Evolutionary conservation across 345 rosid species (phyloP).

Genomic region (Citrus australasica): DNA sequence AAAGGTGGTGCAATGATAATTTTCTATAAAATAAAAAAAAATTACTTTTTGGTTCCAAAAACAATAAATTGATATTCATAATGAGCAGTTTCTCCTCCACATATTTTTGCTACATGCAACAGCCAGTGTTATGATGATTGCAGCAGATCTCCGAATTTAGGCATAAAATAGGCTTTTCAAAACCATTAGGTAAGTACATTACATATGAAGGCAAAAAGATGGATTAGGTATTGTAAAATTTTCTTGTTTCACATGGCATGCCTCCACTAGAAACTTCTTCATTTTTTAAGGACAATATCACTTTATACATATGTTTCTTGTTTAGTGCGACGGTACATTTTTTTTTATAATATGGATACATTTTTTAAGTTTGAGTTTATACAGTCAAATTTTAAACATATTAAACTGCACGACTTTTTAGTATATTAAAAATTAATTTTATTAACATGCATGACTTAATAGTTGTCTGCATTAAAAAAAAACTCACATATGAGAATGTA

Average conservation of each 20-base stretch:
- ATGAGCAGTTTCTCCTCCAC: not conserved
- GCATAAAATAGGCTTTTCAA: slow-evolving; percentile 24
- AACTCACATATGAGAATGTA: too few species aligned
- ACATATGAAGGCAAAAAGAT: not conserved
- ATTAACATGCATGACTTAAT: too few species aligned
- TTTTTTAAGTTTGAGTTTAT: too few species aligned
- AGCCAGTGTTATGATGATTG: slow-evolving; percentile 9
- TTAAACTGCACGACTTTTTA: too few species aligned
- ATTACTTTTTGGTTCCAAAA: not conserved
- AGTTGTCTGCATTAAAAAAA: too few species aligned
- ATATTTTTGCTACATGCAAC: slow-evolving; percentile 1
- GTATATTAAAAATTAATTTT: too few species aligned
- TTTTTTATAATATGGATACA: too few species aligned
- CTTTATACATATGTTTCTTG: too few species aligned
- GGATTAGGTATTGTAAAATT: not conserved
- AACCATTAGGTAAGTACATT: not conserved
- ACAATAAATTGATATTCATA: not conserved
- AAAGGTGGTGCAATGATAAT: too few species aligned
- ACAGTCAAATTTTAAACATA: too few species aligned
- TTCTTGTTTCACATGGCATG: slow-evolving; percentile 2
- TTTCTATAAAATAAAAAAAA: too few species aligned
- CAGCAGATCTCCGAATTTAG: slow-evolving; percentile 18
- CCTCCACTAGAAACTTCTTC: not conserved
- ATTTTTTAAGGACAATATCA: not conserved
- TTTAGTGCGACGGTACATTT: too few species aligned